These are phyloP conservation scores for Psilocybe azurescens DNA, from an alignment of 768 basidiomycete species.

Conservation along the genomic window DNA sequence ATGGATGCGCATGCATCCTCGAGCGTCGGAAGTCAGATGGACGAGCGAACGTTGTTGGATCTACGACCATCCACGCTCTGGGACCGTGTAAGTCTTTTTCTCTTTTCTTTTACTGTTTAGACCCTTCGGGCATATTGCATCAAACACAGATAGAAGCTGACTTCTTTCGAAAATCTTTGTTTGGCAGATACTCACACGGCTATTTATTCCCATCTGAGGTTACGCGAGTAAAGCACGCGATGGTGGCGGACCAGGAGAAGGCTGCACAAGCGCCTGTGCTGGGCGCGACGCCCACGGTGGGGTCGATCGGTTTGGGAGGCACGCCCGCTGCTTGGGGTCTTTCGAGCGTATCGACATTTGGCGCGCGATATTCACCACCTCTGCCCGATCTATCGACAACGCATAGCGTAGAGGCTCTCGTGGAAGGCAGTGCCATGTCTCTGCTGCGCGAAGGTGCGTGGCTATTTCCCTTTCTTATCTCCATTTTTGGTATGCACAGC, in stretches of 20 bases:
- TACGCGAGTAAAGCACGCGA: conserved; percentile 63
- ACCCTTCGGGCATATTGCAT: conserved; percentile 6
- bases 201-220: conserved; percentile 94
- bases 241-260: conserved; percentile 58
- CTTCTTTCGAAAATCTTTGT: conserved; percentile 11
- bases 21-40: conserved; percentile 83
- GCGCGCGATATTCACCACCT: conserved; percentile 75
- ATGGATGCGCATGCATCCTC: conserved; percentile 91
- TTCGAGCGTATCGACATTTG: conserved; percentile 89
- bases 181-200: conserved; percentile 85
- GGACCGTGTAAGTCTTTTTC: conserved; percentile 75
- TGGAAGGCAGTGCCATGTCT: conserved; percentile 92
- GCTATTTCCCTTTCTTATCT: neutral
- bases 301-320: conserved; percentile 36
- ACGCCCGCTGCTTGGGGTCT: conserved; percentile 71
- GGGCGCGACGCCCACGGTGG: conserved; percentile 22
- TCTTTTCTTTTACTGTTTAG: neutral
- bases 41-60: conserved; percentile 94
- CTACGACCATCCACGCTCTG: conserved; percentile 94
- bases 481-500: conserved; percentile 1
- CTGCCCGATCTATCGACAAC: conserved; percentile 62
- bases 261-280: conserved; percentile 39
- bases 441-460: conserved; percentile 63
- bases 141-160: conserved; percentile 4
- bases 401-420: conserved; percentile 88